Conservation (phyloP, 1,284 basidiomycete genomes). For the Ceratobasidium sp. region DNA sequence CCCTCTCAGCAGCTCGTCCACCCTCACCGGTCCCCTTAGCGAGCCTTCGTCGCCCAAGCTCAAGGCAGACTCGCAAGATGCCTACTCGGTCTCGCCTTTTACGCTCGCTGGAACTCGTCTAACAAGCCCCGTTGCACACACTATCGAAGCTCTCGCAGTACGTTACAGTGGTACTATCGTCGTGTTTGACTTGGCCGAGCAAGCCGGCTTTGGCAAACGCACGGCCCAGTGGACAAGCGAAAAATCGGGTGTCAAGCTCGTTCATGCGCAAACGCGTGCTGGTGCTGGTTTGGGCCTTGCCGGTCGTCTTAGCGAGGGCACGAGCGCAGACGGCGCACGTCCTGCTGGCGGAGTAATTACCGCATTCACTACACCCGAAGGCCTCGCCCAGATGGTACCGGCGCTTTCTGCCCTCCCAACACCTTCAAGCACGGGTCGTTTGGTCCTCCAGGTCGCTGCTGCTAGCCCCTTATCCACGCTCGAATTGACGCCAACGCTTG, state of each 20-base stretch:
- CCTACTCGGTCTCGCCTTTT: constrained; percentile 15
- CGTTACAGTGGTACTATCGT: constrained; percentile 76
- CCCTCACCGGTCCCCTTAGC: constrained; percentile 25
- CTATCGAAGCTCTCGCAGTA: constrained; percentile 76
- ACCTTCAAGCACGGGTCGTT: constrained; percentile 70
- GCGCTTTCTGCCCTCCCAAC: constrained; percentile 74
- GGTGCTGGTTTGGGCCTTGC: constrained; percentile 88
- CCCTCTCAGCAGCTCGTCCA: constrained; percentile 40
- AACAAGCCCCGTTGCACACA: constrained; percentile 42
- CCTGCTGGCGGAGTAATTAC: constrained; percentile 68
- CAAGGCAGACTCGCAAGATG: not conserved
- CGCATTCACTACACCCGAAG: constrained; percentile 80
- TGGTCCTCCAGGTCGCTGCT: constrained; percentile 83
- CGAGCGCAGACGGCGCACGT: constrained; percentile 72
- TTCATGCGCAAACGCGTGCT: constrained; percentile 84
- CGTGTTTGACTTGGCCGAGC: constrained; percentile 83
- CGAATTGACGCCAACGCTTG: constrained; percentile 77
- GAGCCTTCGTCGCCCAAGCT: constrained; percentile 27
- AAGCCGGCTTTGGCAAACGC: constrained; percentile 78
- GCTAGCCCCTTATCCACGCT: constrained; percentile 75
- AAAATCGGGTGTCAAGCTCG: constrained; percentile 64
- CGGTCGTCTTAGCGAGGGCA: constrained; percentile 80
- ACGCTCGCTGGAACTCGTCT: constrained; percentile 10
- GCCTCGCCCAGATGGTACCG: constrained; percentile 81
- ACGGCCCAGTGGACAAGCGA: constrained; percentile 68